Conservation (phyloP, 192 early-diverging fungal species). For the Haplosporangium gracile region DNA sequence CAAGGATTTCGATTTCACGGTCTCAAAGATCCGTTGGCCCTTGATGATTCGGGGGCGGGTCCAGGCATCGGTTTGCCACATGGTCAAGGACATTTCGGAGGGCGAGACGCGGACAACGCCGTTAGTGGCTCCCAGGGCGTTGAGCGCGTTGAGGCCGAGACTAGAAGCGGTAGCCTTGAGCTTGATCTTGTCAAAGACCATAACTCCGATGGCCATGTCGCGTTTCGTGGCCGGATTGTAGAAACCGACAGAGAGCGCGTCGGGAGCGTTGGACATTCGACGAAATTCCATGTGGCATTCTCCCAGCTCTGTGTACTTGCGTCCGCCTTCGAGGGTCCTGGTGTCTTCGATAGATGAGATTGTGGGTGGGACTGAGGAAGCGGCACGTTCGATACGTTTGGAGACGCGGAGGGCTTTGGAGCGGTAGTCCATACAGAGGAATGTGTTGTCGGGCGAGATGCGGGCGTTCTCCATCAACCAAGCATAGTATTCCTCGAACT, state of each 20-base stretch:
- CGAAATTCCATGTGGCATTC: conserved; percentile 50
- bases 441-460: conserved; percentile 43
- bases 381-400: conserved; percentile 15
- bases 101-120: conserved; percentile 26
- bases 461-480: conserved; percentile 30
- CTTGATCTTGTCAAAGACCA: conserved; percentile 34
- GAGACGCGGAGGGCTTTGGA: conserved; percentile 27
- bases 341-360: not conserved
- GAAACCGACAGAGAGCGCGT: conserved; percentile 40
- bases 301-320: conserved; percentile 31
- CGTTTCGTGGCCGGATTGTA: conserved; percentile 43
- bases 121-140: conserved; percentile 20
- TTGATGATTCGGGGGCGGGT: conserved; percentile 17
- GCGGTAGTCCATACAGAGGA: conserved; percentile 44
- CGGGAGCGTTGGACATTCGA: conserved; percentile 39
- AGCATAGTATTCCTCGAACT: conserved; percentile 25
- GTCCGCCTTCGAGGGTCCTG: conserved; percentile 17
- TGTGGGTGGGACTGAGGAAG: not conserved
- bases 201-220: conserved; percentile 32
- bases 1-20: conserved; percentile 33
- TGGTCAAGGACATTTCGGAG: conserved; percentile 27
- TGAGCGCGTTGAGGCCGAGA: conserved; percentile 16
- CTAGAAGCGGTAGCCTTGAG: conserved; percentile 20
- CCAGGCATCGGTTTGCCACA: conserved; percentile 44
- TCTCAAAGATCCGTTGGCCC: conserved; percentile 26